A percentile compares a stretch with the other conserved stretches of the same genome.
Evolutionary conservation across 768 basidiomycete genomes (phyloP).

Genomic region (Lanmaoa rubissima): DNA sequence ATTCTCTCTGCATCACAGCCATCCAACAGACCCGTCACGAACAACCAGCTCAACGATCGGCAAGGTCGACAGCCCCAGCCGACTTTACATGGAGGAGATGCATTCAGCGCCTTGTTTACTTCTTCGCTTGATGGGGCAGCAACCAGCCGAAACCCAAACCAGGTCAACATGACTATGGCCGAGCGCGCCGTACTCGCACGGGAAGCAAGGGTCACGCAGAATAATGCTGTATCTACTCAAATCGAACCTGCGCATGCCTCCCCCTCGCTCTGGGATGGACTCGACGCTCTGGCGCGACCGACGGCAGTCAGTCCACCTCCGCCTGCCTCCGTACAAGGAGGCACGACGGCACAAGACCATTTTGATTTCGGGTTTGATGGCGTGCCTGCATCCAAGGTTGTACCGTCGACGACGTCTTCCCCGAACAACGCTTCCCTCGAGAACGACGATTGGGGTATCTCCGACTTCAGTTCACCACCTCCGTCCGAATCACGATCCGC

Average conservation of each 20-base stretch:
- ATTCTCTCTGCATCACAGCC: slow-evolving; percentile 45
- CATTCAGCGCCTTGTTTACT: slow-evolving; percentile 70
- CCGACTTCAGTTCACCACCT: slow-evolving; percentile 32
- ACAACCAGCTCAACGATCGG: slow-evolving; percentile 22
- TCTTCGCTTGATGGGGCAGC: slow-evolving; percentile 33
- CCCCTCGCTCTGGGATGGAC: slow-evolving; percentile 59
- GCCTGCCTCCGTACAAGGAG: not conserved
- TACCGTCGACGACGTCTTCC: slow-evolving; percentile 3
- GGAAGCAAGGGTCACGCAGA: slow-evolving; percentile 39
- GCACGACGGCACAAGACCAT: slow-evolving; percentile 1
- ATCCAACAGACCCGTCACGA: slow-evolving; percentile 16
- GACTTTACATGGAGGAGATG: slow-evolving; percentile 47
- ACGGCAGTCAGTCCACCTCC: slow-evolving; percentile 13
- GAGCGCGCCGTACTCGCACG: slow-evolving; percentile 63
- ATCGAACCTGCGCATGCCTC: slow-evolving; percentile 1
- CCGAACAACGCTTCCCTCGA: slow-evolving; percentile 4
- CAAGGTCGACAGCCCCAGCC: slow-evolving; percentile 16
- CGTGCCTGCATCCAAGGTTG: not conserved
- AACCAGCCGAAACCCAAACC: slow-evolving; percentile 21
- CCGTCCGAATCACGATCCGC: slow-evolving; percentile 18
- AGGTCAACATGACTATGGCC: slow-evolving; percentile 61
- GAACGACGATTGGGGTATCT: slow-evolving; percentile 48
- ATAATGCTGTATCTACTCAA: slow-evolving; percentile 10
- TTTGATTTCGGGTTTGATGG: slow-evolving; percentile 27
- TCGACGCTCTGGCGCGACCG: slow-evolving; percentile 47